Conservation (phyloP, 768 basidiomycete genomes). For the Hydnum rufescens region DNA sequence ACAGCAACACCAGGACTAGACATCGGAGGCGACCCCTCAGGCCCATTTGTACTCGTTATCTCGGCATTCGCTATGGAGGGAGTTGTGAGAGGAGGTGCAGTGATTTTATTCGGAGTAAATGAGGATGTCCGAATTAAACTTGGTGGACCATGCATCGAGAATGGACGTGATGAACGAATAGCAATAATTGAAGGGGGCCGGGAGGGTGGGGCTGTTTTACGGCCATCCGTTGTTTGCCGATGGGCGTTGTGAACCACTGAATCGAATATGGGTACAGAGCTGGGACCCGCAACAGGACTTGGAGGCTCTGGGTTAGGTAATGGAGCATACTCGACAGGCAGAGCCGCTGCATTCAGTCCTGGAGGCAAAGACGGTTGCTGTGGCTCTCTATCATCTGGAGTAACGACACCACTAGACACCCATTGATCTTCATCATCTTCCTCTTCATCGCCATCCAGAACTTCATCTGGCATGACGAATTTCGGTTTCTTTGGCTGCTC, state of each 20-base stretch:
- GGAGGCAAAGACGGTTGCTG: not conserved
- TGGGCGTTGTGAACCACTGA: not conserved
- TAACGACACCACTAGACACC: not conserved
- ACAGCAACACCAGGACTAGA: not conserved
- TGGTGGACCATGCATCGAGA: not conserved
- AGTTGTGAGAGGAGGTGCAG: not conserved
- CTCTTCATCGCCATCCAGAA: not conserved
- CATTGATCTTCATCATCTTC: conserved; percentile 1
- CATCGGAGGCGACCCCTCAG: not conserved
- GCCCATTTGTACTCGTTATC: not conserved
- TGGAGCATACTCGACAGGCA: not conserved
- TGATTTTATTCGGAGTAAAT: not conserved
- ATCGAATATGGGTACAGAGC: not conserved
- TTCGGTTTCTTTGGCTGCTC: not conserved
- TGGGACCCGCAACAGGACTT: not conserved
- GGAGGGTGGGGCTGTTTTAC: not conserved
- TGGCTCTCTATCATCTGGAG: not conserved
- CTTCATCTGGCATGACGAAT: not conserved
- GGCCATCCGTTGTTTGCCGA: not conserved
- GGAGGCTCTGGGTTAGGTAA: not conserved
- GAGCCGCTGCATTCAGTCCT: not conserved
- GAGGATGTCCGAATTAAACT: not conserved
- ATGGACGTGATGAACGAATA: conserved; percentile 1
- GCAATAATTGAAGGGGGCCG: not conserved
- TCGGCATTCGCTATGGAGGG: not conserved